Conservation (phyloP, 2,329 filamentous ascomycete genomes). For the Phaeosphaeriaceae sp. region DNA sequence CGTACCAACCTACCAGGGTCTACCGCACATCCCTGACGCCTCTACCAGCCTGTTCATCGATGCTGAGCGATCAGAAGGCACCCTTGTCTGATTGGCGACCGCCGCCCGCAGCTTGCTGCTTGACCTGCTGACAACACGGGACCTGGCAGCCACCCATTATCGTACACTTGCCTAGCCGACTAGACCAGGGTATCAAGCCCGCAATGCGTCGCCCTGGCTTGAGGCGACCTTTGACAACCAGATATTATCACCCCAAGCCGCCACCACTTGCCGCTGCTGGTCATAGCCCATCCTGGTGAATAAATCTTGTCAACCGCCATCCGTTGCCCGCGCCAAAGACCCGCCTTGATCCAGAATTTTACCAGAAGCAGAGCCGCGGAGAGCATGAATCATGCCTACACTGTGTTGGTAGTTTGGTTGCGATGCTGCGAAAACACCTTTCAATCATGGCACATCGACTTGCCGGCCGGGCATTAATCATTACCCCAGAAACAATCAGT, state of each 20-base stretch:
- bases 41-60: constrained; percentile 21
- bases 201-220: constrained; percentile 22
- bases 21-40: constrained; percentile 19
- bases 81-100: constrained; percentile 38
- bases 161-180: constrained; percentile 26
- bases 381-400: constrained; percentile 35
- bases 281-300: constrained; percentile 38
- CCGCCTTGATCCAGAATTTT: constrained; percentile 37
- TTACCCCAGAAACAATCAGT: constrained; percentile 36
- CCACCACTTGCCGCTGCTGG: constrained; percentile 31
- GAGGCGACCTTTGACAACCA: constrained; percentile 25
- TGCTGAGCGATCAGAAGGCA: constrained; percentile 36
- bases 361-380: constrained; percentile 27
- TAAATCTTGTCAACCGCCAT: constrained; percentile 23
- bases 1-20: constrained; percentile 31
- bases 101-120: constrained; percentile 28
- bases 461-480: constrained; percentile 13
- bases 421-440: constrained; percentile 31
- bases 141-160: constrained; percentile 28
- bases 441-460: constrained; percentile 19
- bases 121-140: constrained; percentile 34
- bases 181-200: constrained; percentile 16
- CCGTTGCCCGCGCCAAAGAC: constrained; percentile 34
- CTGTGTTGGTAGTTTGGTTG: constrained; percentile 22
- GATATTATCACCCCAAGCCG: constrained; percentile 25